Percentiles rank a stretch among this genome's conserved stretches.
Evolutionary conservation across 2,329 filamentous ascomycete species (phyloP).

Genomic region (Fusarium luffae): DNA sequence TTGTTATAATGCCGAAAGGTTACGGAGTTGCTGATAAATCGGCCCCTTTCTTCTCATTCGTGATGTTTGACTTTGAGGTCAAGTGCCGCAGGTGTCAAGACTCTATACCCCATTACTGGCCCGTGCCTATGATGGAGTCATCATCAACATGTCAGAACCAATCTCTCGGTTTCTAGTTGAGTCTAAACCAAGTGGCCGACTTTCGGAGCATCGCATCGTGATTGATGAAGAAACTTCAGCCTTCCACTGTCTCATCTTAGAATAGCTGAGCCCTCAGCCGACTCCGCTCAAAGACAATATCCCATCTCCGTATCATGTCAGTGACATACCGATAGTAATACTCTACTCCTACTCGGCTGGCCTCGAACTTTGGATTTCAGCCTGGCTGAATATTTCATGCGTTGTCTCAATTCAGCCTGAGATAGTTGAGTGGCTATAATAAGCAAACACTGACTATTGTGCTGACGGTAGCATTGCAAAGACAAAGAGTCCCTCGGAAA

Average conservation of each 20-base stretch:
- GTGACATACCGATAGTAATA: constrained; percentile 23
- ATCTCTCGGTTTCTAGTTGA: constrained; percentile 19
- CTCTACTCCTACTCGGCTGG: not conserved
- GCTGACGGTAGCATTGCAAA: constrained; percentile 13
- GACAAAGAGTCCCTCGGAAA: constrained; percentile 13
- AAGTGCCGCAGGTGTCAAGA: constrained; percentile 6
- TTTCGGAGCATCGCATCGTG: not conserved
- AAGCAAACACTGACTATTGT: not conserved
- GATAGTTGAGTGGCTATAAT: not conserved
- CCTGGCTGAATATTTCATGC: not conserved
- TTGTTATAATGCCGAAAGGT: constrained; percentile 12
- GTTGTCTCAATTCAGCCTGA: constrained; percentile 16
- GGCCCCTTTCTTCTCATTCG: not conserved
- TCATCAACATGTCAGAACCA: constrained; percentile 23
- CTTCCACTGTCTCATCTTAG: not conserved
- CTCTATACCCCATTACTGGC: constrained; percentile 9
- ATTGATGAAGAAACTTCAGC: not conserved
- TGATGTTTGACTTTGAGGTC: constrained; percentile 4
- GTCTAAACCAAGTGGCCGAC: not conserved
- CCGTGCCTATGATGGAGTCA: constrained; percentile 13
- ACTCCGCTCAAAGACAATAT: constrained; percentile 2
- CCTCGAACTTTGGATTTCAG: not conserved
- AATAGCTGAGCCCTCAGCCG: not conserved
- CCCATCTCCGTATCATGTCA: constrained; percentile 15
- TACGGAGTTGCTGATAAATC: not conserved